Conservation (phyloP, 345 rosid species). For the Passiflora organensis region DNA sequence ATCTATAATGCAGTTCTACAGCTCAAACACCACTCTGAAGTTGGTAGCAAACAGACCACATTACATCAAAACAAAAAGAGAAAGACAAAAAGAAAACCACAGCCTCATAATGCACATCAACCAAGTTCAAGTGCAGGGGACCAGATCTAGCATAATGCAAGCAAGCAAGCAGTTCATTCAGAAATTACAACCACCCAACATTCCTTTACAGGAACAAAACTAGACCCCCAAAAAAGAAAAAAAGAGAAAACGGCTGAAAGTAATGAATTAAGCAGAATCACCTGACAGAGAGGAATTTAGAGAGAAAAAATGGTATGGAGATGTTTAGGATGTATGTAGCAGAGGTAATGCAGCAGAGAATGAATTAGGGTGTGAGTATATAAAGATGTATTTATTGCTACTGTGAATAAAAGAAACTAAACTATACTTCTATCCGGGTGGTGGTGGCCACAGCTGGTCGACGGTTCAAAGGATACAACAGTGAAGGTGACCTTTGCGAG, state of each 20-base stretch:
- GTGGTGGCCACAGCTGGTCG: slow-evolving; percentile 8
- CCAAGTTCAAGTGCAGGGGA: slow-evolving; percentile 5
- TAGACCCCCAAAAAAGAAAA: neutral
- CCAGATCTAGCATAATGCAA: slow-evolving; percentile 34
- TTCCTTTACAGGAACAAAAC: neutral
- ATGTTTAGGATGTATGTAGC: neutral
- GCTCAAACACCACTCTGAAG: no score
- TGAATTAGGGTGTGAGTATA: slow-evolving; percentile 17
- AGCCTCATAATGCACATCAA: slow-evolving; percentile 20
- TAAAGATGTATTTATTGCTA: slow-evolving; percentile 19
- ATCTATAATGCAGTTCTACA: no score
- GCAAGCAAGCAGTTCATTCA: slow-evolving; percentile 15
- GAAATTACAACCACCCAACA: neutral
- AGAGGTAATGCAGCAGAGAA: slow-evolving; percentile 6
- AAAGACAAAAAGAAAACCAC: neutral
- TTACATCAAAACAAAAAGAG: neutral
- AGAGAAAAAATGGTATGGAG: slow-evolving; percentile 15
- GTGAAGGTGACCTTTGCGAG: neutral
- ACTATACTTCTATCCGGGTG: slow-evolving; percentile 9
- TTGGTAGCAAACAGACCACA: slow-evolving; percentile 9
- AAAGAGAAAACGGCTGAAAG: slow-evolving; percentile 11
- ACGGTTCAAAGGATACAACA: neutral
- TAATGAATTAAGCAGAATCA: slow-evolving; percentile 16
- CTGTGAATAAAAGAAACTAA: neutral
- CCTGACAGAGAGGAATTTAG: slow-evolving; percentile 38